Evolutionary conservation across 495 filamentous ascomycete genomes (phyloP).

Genomic region (Opeltia flavorubescens): DNA sequence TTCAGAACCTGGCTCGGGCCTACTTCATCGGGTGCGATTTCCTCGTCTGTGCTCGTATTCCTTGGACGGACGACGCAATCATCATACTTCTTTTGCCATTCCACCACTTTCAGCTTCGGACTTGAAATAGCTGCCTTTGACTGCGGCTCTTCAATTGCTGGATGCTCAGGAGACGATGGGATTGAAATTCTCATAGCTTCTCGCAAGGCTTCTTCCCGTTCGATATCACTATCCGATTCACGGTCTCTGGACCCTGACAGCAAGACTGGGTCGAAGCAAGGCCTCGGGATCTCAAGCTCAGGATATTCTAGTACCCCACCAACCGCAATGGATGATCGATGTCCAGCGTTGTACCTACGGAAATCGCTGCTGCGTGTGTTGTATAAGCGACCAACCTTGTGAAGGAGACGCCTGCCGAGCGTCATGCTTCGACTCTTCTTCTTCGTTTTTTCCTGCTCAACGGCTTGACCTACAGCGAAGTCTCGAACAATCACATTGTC

Average conservation of each 20-base stretch:
- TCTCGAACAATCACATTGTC: slow-evolving; percentile 3
- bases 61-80: background rate
- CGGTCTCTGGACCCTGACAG: background rate
- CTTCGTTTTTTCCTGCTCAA: background rate
- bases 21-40: background rate
- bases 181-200: background rate
- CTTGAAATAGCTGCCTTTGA: background rate
- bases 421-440: slow-evolving; percentile 13
- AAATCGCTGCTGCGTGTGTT: slow-evolving; percentile 7
- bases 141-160: background rate
- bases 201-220: background rate
- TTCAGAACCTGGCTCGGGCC: background rate
- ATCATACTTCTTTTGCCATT: background rate
- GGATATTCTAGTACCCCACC: slow-evolving; percentile 13
- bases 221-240: background rate
- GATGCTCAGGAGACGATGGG: background rate
- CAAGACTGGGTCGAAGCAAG: background rate
- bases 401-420: slow-evolving; percentile 7
- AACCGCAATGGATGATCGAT: slow-evolving; percentile 13
- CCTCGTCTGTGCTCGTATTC: background rate
- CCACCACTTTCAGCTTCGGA: background rate
- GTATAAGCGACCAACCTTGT: slow-evolving; percentile 7
- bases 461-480: background rate
- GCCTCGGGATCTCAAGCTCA: slow-evolving; percentile 11
- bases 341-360: slow-evolving; percentile 4